These are phyloP conservation scores for Lachnellula subtilissima DNA, from an alignment of 2,329 filamentous ascomycete genomes.

Conservation along the genomic window DNA sequence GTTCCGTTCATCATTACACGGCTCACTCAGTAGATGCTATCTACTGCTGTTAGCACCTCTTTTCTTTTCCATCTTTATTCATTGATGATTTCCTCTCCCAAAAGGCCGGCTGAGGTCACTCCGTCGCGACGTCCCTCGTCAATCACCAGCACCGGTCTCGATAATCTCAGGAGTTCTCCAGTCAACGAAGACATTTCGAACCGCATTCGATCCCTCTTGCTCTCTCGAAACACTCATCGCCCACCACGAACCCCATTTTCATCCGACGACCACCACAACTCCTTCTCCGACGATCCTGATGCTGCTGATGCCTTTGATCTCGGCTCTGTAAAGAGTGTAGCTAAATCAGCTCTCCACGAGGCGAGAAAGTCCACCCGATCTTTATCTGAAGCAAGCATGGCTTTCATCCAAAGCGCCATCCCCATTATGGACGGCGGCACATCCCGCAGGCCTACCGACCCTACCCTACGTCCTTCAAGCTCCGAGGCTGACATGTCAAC, in stretches of 20 bases:
- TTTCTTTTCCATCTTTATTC: conserved; percentile 1
- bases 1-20: background rate
- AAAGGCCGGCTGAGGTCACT: conserved; percentile 12
- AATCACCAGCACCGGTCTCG: conserved; percentile 18
- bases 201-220: conserved; percentile 26
- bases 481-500: conserved; percentile 13
- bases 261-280: conserved; percentile 19
- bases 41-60: background rate
- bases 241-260: conserved; percentile 25
- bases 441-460: background rate
- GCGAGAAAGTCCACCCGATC: conserved; percentile 4
- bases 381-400: background rate
- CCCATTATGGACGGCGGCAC: conserved; percentile 6
- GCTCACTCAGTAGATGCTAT: background rate
- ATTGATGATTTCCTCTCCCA: conserved; percentile 18
- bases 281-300: conserved; percentile 3
- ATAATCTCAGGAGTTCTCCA: conserved; percentile 17
- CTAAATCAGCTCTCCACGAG: conserved; percentile 9
- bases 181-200: conserved; percentile 28
- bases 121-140: conserved; percentile 18
- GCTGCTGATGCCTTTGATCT: conserved; percentile 18
- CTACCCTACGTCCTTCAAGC: conserved; percentile 10
- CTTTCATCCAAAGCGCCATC: background rate
- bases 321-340: conserved; percentile 19
- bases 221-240: conserved; percentile 21